These are phyloP conservation scores for Coffea humblotiana DNA, from an alignment of 305 asterid genomes.

Conservation along the genomic window DNA sequence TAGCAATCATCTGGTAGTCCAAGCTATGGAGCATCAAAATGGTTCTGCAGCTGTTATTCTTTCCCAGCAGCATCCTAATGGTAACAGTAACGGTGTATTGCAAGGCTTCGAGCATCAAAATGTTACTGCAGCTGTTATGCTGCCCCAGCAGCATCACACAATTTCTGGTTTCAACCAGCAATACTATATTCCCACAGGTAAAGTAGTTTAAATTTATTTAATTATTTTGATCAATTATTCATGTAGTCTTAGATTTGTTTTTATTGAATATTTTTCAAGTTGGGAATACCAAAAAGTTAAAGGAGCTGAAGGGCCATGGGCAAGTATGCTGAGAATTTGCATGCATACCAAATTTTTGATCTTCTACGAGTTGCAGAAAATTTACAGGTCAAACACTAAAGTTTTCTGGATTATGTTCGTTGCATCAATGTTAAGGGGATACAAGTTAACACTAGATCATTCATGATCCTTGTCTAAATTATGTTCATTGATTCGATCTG, in stretches of 20 bases:
- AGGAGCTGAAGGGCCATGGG: neutral
- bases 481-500: neutral
- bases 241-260: neutral
- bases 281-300: neutral
- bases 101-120: conserved; percentile 41
- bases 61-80: conserved; percentile 28
- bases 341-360: neutral
- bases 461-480: neutral
- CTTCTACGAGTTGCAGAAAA: neutral
- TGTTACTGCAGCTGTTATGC: conserved; percentile 32
- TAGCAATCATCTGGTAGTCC: conserved; percentile 4
- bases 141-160: conserved; percentile 52
- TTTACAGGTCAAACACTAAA: neutral
- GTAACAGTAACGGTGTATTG: conserved; percentile 22
- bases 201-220: neutral
- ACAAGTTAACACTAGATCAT: neutral
- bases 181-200: conserved; percentile 51
- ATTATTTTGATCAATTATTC: neutral
- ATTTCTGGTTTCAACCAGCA: conserved; percentile 48
- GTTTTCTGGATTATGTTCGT: neutral
- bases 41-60: conserved; percentile 26
- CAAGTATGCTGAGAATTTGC: neutral
- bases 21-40: conserved; percentile 16
- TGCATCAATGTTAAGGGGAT: neutral
- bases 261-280: neutral